Evolutionary conservation across 495 filamentous ascomycete species (phyloP).

Genomic region (Podospora appendiculata): DNA sequence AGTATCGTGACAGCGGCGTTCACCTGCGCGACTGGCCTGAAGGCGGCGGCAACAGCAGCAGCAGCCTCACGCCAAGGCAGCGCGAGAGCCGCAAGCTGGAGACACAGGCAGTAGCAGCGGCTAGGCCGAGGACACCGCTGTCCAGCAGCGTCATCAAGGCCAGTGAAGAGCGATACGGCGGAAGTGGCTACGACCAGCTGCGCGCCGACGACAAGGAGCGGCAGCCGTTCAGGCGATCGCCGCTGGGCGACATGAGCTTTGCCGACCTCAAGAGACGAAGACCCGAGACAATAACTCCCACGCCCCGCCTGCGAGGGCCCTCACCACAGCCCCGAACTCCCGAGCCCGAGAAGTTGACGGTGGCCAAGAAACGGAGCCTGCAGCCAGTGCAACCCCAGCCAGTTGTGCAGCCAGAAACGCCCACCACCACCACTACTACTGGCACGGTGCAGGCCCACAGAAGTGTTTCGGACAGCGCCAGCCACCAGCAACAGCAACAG

Average conservation of each 20-base stretch:
- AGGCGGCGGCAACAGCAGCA: slow-evolving; percentile 4
- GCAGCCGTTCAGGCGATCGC: slow-evolving; percentile 8
- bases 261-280: background rate
- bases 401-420: background rate
- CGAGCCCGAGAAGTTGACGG: slow-evolving; percentile 23
- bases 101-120: background rate
- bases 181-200: slow-evolving; percentile 1
- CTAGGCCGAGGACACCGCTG: background rate
- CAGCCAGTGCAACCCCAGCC: slow-evolving; percentile 10
- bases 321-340: slow-evolving; percentile 22
- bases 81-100: slow-evolving; percentile 9
- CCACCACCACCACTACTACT: background rate
- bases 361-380: slow-evolving; percentile 14
- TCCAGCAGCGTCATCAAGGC: slow-evolving; percentile 39
- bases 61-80: slow-evolving; percentile 3
- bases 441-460: background rate
- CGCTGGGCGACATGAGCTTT: slow-evolving; percentile 5
- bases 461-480: slow-evolving; percentile 8
- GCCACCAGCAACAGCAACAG: slow-evolving; percentile 1
- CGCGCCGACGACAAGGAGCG: slow-evolving; percentile 9
- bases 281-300: slow-evolving; percentile 3
- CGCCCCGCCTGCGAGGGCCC: slow-evolving; percentile 20
- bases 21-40: slow-evolving; percentile 35
- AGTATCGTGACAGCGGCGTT: slow-evolving; percentile 45
- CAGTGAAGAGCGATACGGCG: background rate